Conservation (phyloP, 2,329 filamentous ascomycete species). For the Plectosphaerella cucumerina region DNA sequence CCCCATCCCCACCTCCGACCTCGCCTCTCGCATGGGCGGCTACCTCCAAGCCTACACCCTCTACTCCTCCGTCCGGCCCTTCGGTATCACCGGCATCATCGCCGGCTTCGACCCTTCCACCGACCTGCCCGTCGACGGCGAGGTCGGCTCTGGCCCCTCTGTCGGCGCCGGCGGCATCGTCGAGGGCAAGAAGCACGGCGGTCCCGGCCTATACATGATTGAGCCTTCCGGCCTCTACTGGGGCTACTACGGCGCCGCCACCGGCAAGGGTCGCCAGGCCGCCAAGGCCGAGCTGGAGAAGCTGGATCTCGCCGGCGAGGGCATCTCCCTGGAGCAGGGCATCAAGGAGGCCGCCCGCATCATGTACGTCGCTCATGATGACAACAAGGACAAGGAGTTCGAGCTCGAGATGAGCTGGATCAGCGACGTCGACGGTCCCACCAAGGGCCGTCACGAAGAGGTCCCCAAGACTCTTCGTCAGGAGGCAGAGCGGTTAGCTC, state of each 20-base stretch:
- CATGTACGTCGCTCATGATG: constrained; percentile 95
- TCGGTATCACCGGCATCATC: constrained; percentile 86
- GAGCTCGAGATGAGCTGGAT: constrained; percentile 99
- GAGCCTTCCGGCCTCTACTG: constrained; percentile 96
- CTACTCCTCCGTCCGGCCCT: constrained; percentile 93
- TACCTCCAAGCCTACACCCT: constrained; percentile 98
- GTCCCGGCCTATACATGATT: constrained; percentile 96
- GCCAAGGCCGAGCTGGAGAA: constrained; percentile 99
- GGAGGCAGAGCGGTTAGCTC: constrained; percentile 89
- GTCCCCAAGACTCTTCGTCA: constrained; percentile 87
- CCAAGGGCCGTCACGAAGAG: constrained; percentile 87
- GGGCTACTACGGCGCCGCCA: constrained; percentile 98
- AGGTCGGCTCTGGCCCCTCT: constrained; percentile 77
- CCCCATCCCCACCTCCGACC: constrained; percentile 82
- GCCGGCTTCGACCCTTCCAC: constrained; percentile 90
- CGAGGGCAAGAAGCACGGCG: constrained; percentile 70
- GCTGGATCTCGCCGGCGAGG: constrained; percentile 76
- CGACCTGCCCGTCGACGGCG: constrained; percentile 80
- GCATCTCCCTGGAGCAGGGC: constrained; percentile 75
- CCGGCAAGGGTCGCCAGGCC: constrained; percentile 92
- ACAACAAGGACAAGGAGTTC: constrained; percentile 99
- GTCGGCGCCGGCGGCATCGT: constrained; percentile 82
- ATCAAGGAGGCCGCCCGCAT: constrained; percentile 96
- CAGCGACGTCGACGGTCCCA: constrained; percentile 77
- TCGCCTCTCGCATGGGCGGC: constrained; percentile 88